A percentile compares a stretch with the other conserved stretches of the same genome.
These are phyloP conservation scores for Elaphomyces granulatus DNA, from an alignment of 495 filamentous ascomycete genomes.

Conservation along the genomic window DNA sequence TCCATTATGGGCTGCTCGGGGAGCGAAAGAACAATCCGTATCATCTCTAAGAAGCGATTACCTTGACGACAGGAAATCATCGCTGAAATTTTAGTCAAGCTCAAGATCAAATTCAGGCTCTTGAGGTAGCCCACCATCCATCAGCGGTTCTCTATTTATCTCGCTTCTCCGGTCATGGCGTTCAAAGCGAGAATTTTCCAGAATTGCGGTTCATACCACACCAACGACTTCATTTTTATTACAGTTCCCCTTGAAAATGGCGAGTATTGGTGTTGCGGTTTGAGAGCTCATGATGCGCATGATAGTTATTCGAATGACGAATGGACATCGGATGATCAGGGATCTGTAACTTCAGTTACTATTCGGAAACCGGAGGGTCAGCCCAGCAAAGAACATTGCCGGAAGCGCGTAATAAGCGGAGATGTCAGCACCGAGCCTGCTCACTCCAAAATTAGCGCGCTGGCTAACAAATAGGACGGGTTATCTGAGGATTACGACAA, in stretches of 20 bases:
- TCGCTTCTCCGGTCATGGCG: conserved; percentile 64
- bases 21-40: too few relatives aligned
- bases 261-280: neutral
- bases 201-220: conserved; percentile 52
- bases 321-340: conserved; percentile 30
- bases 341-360: conserved; percentile 33
- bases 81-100: conserved; percentile 58
- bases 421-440: too few relatives aligned
- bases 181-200: conserved; percentile 59
- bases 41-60: neutral
- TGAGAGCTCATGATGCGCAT: conserved; percentile 42
- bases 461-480: neutral
- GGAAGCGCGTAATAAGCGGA: conserved; percentile 1
- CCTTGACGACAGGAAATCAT: conserved; percentile 41
- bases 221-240: conserved; percentile 73
- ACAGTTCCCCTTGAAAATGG: conserved; percentile 38
- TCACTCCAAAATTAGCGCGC: too few relatives aligned
- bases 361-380: conserved; percentile 19
- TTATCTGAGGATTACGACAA: conserved; percentile 14
- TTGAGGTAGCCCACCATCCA: conserved; percentile 48
- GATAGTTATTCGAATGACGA: conserved; percentile 56
- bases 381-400: too few relatives aligned
- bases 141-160: too few relatives aligned
- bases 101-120: conserved; percentile 59
- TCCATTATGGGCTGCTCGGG: too few relatives aligned